phyloP scores from a whole-genome alignment of 768 basidiomycete species.

The Austroboletus eburneus region DNA sequence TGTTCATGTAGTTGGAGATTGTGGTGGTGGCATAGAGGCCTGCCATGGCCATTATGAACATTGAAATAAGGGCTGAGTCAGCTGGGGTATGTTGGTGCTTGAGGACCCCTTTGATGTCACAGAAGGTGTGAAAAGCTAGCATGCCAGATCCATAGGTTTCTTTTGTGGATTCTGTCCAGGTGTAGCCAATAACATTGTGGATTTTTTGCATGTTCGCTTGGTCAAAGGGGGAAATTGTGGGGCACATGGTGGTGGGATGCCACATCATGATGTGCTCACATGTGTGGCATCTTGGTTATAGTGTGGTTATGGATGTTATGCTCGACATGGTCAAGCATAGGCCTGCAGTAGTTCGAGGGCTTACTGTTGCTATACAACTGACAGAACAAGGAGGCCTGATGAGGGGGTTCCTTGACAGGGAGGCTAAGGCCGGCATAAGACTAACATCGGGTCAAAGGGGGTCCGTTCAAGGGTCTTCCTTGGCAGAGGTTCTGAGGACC shows the following conservation, averaged over 20 bases:
- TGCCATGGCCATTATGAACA: conserved; percentile 7
- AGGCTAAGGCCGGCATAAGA: no score
- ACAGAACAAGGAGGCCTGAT: no score
- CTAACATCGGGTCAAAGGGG: no score
- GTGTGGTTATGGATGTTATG: no score
- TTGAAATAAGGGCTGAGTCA: background rate
- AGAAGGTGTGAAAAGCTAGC: background rate
- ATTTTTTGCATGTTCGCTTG: background rate
- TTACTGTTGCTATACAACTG: no score
- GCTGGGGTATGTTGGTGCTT: conserved; percentile 14
- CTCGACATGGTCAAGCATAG: no score
- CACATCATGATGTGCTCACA: background rate
- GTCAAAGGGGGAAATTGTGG: background rate
- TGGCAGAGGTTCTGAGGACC: no score
- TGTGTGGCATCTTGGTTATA: background rate
- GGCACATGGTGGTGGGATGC: background rate
- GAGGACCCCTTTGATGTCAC: background rate
- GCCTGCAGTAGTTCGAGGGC: no score
- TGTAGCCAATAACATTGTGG: background rate
- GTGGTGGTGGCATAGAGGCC: conserved; percentile 6
- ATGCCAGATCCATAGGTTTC: background rate
- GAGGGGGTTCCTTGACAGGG: no score
- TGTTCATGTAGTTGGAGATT: conserved; percentile 10
- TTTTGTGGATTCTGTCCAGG: background rate
- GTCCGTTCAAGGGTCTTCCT: no score